Evolutionary conservation across 139 green algal species (phyloP).

Genomic region (Chlorella sp.): DNA sequence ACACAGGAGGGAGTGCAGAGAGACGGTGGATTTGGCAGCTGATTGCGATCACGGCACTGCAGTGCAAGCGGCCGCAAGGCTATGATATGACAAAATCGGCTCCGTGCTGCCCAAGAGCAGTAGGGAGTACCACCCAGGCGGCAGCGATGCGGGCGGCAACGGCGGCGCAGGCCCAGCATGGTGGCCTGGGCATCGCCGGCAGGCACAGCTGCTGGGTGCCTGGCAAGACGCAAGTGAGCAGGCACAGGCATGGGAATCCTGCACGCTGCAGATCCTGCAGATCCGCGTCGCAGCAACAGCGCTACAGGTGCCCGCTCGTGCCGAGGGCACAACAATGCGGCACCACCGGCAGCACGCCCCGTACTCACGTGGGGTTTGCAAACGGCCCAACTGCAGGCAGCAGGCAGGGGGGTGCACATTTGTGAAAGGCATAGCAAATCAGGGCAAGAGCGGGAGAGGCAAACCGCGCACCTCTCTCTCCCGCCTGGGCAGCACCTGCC

Average conservation of each 20-base stretch:
- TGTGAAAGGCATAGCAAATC: no score
- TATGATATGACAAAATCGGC: no score
- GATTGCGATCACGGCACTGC: no score
- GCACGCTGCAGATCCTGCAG: not conserved
- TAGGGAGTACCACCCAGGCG: not conserved
- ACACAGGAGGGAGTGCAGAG: not conserved
- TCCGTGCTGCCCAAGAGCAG: not conserved
- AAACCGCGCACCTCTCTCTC: no score
- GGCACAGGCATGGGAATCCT: not conserved
- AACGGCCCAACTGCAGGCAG: constrained; percentile 26
- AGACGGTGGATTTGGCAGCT: no score
- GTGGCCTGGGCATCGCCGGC: no score
- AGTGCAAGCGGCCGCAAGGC: not conserved
- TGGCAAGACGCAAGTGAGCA: not conserved
- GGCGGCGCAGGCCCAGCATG: no score
- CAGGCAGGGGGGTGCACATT: not conserved
- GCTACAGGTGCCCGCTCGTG: no score
- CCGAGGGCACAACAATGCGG: no score
- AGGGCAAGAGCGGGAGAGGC: no score
- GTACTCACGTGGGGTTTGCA: constrained; percentile 38
- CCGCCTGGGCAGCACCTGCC: no score
- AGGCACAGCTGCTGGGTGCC: not conserved
- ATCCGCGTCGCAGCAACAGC: not conserved
- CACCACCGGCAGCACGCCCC: no score
- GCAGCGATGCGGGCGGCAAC: not conserved